phyloP scores from a whole-genome alignment of 2,329 filamentous ascomycete species.

The Bipolaris zeicola region DNA sequence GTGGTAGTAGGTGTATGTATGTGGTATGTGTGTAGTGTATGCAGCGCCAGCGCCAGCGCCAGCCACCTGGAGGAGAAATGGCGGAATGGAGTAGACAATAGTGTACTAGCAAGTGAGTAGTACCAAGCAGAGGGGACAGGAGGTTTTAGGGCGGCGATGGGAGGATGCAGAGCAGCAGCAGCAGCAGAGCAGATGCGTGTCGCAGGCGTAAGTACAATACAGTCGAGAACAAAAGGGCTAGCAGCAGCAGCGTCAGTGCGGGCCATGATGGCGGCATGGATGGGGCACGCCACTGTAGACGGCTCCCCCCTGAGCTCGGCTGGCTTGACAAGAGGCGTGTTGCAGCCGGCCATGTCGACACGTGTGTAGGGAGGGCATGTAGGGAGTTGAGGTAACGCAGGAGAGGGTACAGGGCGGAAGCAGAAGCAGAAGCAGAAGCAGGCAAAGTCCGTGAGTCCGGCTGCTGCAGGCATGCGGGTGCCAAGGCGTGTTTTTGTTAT shows the following conservation, averaged over 20 bases:
- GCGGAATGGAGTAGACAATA: too few relatives aligned
- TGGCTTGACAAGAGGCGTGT: not conserved
- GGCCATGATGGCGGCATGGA: constrained; percentile 5
- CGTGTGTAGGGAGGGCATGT: too few relatives aligned
- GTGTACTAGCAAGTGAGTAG: not conserved
- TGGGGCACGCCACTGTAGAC: constrained; percentile 11
- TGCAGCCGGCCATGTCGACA: not conserved
- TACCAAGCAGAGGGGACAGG: not conserved
- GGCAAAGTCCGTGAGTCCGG: too few relatives aligned
- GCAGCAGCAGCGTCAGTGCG: constrained; percentile 13
- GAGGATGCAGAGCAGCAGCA: too few relatives aligned
- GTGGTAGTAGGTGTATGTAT: not conserved
- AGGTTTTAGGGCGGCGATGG: not conserved
- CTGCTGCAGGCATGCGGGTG: not conserved
- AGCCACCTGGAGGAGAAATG: too few relatives aligned
- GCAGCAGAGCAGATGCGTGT: not conserved
- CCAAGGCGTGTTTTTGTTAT: not conserved
- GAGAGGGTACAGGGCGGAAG: too few relatives aligned
- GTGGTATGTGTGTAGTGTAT: too few relatives aligned
- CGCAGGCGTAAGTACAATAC: not conserved
- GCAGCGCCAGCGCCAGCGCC: too few relatives aligned
- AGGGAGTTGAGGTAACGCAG: too few relatives aligned
- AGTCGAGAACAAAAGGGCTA: constrained; percentile 12
- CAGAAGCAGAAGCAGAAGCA: too few relatives aligned
- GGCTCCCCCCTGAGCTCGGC: constrained; percentile 14